Conservation (phyloP, 768 basidiomycete species). For the Asterophora lycoperdoides region DNA sequence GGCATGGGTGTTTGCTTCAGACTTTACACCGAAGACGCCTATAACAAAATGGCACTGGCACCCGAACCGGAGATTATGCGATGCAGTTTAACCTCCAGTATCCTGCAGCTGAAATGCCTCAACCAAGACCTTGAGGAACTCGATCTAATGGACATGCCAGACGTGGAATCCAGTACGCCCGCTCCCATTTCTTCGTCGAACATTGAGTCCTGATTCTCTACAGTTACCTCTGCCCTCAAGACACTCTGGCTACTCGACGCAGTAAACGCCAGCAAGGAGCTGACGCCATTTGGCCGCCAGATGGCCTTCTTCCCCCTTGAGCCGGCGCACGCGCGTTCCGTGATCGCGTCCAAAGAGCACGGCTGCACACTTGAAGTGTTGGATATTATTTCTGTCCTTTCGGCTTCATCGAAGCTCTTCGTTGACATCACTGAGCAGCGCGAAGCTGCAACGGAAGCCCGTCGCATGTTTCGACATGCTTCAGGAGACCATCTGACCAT, state of each 20-base stretch:
- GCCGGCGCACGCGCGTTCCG: constrained; percentile 70
- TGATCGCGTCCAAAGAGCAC: constrained; percentile 72
- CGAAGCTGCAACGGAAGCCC: constrained; percentile 63
- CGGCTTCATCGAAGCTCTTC: constrained; percentile 78
- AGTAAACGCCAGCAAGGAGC: constrained; percentile 54
- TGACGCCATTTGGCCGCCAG: constrained; percentile 72
- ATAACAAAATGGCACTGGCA: constrained; percentile 57
- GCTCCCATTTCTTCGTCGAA: neutral
- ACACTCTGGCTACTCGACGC: constrained; percentile 80
- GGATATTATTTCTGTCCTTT: constrained; percentile 80
- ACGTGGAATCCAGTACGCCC: constrained; percentile 67
- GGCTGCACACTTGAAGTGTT: constrained; percentile 77
- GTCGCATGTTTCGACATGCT: constrained; percentile 75
- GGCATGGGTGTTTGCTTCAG: constrained; percentile 86
- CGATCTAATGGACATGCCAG: constrained; percentile 87
- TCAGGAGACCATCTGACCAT: constrained; percentile 90
- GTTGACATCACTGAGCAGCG: constrained; percentile 72
- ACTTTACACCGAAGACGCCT: constrained; percentile 83
- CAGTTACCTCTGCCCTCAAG: constrained; percentile 62
- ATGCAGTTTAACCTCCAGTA: constrained; percentile 76
- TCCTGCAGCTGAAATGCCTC: constrained; percentile 83
- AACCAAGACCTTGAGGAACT: constrained; percentile 76
- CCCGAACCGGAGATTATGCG: constrained; percentile 89
- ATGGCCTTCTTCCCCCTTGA: constrained; percentile 96
- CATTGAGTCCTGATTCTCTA: neutral